Evolutionary conservation across 192 early-diverging fungal genomes (phyloP), one percentile per base, ranked within the genome.

Genomic region (Backusella parvicylindrica): DNA sequence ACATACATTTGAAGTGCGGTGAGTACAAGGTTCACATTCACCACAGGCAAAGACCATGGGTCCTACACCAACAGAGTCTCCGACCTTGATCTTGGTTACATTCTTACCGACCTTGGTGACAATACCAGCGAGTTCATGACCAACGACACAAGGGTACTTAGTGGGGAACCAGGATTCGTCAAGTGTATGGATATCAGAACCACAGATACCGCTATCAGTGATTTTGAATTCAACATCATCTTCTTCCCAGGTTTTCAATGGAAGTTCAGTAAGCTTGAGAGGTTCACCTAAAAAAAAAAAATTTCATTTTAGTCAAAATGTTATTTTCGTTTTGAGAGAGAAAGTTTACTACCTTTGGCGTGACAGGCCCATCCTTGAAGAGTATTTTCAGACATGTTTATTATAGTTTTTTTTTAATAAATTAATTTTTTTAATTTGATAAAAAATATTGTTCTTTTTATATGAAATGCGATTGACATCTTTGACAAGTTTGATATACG

Each of bases 201-300:
- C 89, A 79, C 93, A 95, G 65, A 95, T 91, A 69, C 92, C 92
- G 63, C 90, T 91, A 82, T 91, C 86, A 18, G 69, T 75, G 38
- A 88, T 77, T 2, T 82, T 71, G 11, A 88, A 78, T 49, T 88
- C 86, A 33, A 88, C 82, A 56, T 81, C 76, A 53, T 86, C 71
- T 23, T 73, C 78, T 6, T n/a, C n/a, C n/a, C n/a, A n/a, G n/a
- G n/a, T n/a, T n/a, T n/a, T n/a, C n/a, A n/a, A n/a, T n/a, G n/a
- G 4, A n/a, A 66, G n/a, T 16, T 66, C 15, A 4, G 16, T 66
- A 11, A 12, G 64, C 33, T 36, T 15, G 35, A 66, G 64, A 15
- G 31, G 15, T 35, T 18, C 33, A 15, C 31, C 64, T 66, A 47
- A 6, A 23, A 4, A 26, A 4, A 28, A 26, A 9, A 53, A 18